phyloP scores from a whole-genome alignment of 78 protist genomes.

The Capsaspora owczarzaki region DNA sequence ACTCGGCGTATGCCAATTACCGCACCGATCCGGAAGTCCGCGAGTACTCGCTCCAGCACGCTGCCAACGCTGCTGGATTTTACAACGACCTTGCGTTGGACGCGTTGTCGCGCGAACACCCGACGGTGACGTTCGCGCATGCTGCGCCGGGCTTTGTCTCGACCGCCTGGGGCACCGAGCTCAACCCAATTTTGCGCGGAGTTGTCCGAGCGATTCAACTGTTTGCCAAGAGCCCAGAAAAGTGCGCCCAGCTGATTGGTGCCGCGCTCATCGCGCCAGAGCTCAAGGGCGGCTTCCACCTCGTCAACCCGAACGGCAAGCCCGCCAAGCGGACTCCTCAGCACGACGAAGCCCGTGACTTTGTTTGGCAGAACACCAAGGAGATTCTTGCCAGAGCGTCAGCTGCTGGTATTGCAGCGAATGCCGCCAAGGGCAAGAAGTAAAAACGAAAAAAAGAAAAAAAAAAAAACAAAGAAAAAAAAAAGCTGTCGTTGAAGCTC shows the following conservation, averaged over 20 bases:
- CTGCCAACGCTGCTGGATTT: conserved; percentile 6
- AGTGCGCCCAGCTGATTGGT: not conserved
- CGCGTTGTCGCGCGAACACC: not conserved
- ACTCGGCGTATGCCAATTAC: not conserved
- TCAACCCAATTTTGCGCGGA: not conserved
- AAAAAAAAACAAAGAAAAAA: no score
- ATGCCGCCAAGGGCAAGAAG: no score
- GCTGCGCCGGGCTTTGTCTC: conserved; percentile 27
- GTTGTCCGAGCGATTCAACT: no score
- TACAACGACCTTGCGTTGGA: conserved; percentile 17
- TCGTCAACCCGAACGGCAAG: no score
- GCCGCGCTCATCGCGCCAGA: not conserved
- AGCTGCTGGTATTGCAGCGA: no score
- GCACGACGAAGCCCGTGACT: no score
- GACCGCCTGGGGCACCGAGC: conserved; percentile 4
- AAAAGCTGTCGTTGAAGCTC: no score
- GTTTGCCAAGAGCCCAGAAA: not conserved
- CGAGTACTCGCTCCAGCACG: conserved; percentile 1
- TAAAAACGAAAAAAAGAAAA: no score
- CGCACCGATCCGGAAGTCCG: not conserved
- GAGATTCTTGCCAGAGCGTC: no score
- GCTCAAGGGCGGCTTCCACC: not conserved
- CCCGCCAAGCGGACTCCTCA: no score
- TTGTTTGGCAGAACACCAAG: no score
- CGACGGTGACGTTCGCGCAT: conserved; percentile 4